These are phyloP conservation scores for Aspergillus sclerotioniger DNA, from an alignment of 495 filamentous ascomycete species.

Conservation along the genomic window DNA sequence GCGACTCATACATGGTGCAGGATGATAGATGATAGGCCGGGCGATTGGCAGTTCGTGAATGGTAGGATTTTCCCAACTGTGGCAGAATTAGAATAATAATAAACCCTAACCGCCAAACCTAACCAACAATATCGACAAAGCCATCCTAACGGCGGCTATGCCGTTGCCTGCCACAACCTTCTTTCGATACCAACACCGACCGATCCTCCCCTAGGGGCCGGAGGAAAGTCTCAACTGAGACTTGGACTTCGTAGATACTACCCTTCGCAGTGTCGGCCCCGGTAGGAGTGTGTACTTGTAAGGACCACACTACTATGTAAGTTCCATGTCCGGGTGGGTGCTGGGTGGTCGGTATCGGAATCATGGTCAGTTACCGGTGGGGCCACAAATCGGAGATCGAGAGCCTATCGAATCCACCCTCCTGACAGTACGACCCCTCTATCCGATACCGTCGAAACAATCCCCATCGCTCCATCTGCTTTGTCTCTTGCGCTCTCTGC, in stretches of 20 bases:
- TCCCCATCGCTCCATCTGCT: neutral
- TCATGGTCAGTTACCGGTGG: slow-evolving; percentile 10
- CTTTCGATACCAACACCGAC: neutral
- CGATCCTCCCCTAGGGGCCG: neutral
- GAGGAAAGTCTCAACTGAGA: neutral
- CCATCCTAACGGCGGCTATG: neutral
- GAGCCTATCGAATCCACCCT: slow-evolving; percentile 27
- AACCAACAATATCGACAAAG: slow-evolving; percentile 1
- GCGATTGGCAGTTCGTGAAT: neutral
- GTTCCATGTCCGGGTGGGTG: neutral
- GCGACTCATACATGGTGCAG: slow-evolving; percentile 1
- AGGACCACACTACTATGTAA: neutral
- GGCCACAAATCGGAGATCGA: slow-evolving; percentile 17
- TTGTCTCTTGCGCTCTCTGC: neutral
- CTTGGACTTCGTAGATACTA: neutral
- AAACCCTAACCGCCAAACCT: slow-evolving; percentile 7
- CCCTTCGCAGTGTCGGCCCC: neutral
- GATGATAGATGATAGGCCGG: neutral
- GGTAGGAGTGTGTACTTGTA: neutral
- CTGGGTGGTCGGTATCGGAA: slow-evolving; percentile 11
- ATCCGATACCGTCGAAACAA: neutral
- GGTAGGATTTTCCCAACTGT: neutral
- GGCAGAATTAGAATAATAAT: neutral
- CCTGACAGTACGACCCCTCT: slow-evolving; percentile 8
- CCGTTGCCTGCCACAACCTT: slow-evolving; percentile 2